Base-by-base conservation (phyloP, 352 stramenopile genomes). In the Phytopythium chamaehyphon region DNA sequence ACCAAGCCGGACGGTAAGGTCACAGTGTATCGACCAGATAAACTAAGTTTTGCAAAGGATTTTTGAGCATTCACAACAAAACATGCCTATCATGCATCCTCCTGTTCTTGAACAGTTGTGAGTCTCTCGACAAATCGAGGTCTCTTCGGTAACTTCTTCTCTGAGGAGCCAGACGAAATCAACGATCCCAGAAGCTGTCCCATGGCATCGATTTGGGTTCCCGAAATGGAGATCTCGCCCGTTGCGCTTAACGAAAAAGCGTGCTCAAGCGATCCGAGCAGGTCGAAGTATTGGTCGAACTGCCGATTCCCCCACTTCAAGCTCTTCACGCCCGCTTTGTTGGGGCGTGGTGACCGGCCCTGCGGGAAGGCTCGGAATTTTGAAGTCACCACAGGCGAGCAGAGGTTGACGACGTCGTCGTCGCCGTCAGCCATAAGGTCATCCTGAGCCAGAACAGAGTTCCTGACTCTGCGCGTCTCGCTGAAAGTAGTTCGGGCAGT, bases 201-300 rank as follows among this genome's bases (percentile, higher is more conserved):
- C 28, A 33, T 33, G 5, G 28, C 28, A 5, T 33, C 28, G 28
- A 33, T 33, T 33, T 33, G 28, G 9, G 28, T 9, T 10, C 28
- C 28, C 5, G 28, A 33, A 33, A 33, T 33, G 28, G 28, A 33
- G 28, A 33, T 33, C 28, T 33, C 28, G 28, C 36, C 44, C 16
- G 12, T 19, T 50, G 28, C 9, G 28, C 28, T 9, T 33, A 9
- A 33, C 28, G 28, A 33, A 9, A 33, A 72, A 3, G 53, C 54
- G 2, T 74, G 51, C 39, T 83, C 60, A 3, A 83, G 50, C 21
- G 75, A 61, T n/a, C 60, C 61, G 5, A 83, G 55, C 53, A 83
- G 55, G 7, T 55, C 57, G 44, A 68, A 63, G 55, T 77, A 83
- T 47, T 73, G 57, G 15, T 60, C 39, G 31, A 82, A 71, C n/a